Base-by-base conservation (phyloP, 1,139 yeast species). In the Trichomonascaceae sp. region DNA sequence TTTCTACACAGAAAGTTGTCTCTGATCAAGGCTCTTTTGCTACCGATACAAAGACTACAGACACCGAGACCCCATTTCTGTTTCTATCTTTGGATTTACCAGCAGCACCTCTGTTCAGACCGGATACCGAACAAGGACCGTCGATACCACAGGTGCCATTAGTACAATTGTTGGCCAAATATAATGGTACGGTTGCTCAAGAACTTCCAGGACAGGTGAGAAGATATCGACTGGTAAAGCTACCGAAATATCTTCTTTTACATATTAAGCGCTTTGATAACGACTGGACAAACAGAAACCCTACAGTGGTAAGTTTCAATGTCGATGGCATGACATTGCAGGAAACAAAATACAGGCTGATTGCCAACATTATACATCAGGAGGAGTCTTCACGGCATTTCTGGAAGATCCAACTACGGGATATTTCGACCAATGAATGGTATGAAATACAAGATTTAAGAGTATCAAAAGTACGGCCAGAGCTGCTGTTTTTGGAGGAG, bases 301-400 rank as follows among this genome's bases (percentile, higher is more conserved):
- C 82, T 43, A 83, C 87, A 0, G 79, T 86, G 32, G 87, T 87
- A 2, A 82, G 79, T 50, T 85, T 81, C 63, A 80, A 85, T 4
- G 70, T 76, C 1, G 70, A 67, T 17, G 60, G 70, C 2, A 62
- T 80, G 47, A 78, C 78, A 56, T 66, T 79, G 72, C 36, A 38
- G n/a, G 51, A 60, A 53, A 20, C 47, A n/a, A 1, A 62, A 69
- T 2, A 49, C 61, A 0, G 59, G 65, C 3, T 87, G 84, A 66
- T 71, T 68, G 50, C 67, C 85, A 15, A 63, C 81, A 1, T 66
- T 52, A 38, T 51, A 55, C 6, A 56, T 53, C 47, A 52, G 50
- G 50, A 47, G 7, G 53, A 51, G 17, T 12, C 41, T 3, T 13
- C 38, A 5, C 19, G 41, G 32, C 50, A 47, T 22, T 36, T 6